phyloP scores from a whole-genome alignment of 164 flowering plant species.

The Houttuynia cordata region DNA sequence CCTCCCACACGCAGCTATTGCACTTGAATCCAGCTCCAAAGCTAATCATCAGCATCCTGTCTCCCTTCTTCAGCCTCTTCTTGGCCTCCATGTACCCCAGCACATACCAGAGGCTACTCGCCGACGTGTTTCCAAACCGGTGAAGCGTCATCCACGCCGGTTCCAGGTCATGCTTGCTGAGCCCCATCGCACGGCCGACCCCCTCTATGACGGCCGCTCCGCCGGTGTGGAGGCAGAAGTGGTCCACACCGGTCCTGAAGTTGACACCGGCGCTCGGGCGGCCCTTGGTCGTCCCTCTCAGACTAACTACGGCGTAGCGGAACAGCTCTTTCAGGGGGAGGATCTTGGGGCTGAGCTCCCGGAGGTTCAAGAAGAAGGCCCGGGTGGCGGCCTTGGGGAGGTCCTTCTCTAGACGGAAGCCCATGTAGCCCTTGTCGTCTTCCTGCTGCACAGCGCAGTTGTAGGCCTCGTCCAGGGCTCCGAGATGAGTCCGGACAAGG shows the following conservation, averaged over 20 bases:
- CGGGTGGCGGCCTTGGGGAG: constrained; percentile 42
- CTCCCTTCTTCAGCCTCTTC: constrained; percentile 38
- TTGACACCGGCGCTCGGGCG: constrained; percentile 14
- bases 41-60: constrained; percentile 45
- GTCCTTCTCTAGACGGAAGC: constrained; percentile 13
- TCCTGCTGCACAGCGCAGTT: constrained; percentile 8
- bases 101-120: constrained; percentile 63
- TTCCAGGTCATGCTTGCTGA: constrained; percentile 39
- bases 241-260: constrained; percentile 39
- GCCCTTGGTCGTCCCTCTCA: background rate
- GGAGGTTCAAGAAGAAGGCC: constrained; percentile 33
- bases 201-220: constrained; percentile 46
- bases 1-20: constrained; percentile 63
- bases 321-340: constrained; percentile 28
- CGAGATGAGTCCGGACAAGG: constrained; percentile 9
- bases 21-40: constrained; percentile 75
- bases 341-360: constrained; percentile 28
- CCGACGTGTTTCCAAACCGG: constrained; percentile 62
- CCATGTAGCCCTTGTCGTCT: constrained; percentile 4
- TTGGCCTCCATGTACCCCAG: constrained; percentile 71
- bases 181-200: constrained; percentile 29
- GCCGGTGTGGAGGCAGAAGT: constrained; percentile 52
- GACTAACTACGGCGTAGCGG: background rate
- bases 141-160: constrained; percentile 64
- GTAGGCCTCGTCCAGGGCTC: constrained; percentile 7